Percentiles rank a stretch among this genome's conserved stretches.
Evolutionary conservation across 768 basidiomycete genomes (phyloP).

Genomic region (Rhodotorula babjevae): DNA sequence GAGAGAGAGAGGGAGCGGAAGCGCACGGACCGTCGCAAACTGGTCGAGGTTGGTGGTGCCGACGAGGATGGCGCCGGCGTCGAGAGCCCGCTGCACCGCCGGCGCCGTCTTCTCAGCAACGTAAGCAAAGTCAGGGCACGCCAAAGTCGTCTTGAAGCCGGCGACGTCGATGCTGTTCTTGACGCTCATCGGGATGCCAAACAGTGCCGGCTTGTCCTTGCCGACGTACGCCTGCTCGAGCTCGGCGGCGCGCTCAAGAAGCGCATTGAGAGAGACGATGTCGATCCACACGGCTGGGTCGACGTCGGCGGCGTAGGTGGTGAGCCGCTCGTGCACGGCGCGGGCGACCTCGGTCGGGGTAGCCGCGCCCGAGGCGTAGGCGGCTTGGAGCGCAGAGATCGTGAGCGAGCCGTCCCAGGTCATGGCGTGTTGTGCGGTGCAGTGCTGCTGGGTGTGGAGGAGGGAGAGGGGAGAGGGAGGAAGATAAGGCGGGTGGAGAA

Average conservation of each 20-base stretch:
- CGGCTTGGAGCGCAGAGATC: neutral
- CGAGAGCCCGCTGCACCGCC: conserved; percentile 5
- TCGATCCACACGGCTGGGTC: conserved; percentile 20
- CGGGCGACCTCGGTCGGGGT: neutral
- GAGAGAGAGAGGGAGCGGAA: neutral
- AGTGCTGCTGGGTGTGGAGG: neutral
- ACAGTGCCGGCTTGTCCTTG: conserved; percentile 3
- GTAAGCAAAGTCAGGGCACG: conserved; percentile 5
- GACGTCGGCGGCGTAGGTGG: neutral
- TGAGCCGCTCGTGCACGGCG: neutral
- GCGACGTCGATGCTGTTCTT: conserved; percentile 11
- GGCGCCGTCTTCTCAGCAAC: neutral
- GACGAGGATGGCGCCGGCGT: conserved; percentile 11
- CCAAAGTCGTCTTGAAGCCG: conserved; percentile 3
- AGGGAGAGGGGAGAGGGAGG: too few species aligned
- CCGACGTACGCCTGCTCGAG: neutral
- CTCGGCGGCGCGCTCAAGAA: neutral
- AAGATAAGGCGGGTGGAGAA: neutral
- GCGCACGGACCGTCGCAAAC: conserved; percentile 9
- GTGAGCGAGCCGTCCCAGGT: neutral
- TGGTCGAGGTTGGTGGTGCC: conserved; percentile 25
- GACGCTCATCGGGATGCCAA: conserved; percentile 16
- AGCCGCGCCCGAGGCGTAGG: neutral
- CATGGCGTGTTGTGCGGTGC: neutral
- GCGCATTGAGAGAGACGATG: neutral